Percentiles rank a stretch among this genome's conserved stretches.
Conservation (phyloP, 306 rosid species). For the Quercus aquifolioides region DNA sequence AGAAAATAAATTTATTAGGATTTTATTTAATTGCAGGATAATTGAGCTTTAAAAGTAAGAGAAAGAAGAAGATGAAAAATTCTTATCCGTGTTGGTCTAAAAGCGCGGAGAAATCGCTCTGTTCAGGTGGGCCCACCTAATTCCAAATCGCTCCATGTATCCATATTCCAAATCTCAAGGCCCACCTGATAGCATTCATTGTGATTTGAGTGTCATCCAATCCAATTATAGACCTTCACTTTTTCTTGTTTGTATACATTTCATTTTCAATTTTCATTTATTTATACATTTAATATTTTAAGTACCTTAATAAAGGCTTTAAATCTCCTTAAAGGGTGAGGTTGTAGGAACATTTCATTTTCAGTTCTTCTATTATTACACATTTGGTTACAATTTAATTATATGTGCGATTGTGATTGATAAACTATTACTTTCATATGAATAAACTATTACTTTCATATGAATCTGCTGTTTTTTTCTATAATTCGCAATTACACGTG, state of each 20-base stretch:
- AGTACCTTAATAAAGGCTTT: too few species aligned
- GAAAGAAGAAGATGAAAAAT: background rate
- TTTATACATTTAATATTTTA: too few species aligned
- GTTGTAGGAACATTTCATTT: too few species aligned
- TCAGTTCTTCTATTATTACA: too few species aligned
- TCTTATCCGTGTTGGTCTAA: constrained; percentile 2
- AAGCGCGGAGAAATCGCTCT: constrained; percentile 13
- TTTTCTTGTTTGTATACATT: background rate
- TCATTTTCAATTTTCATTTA: background rate
- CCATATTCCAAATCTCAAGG: background rate
- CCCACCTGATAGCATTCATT: background rate
- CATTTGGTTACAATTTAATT: too few species aligned
- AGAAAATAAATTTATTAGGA: too few species aligned
- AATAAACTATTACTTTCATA: accelerated
- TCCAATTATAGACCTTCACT: background rate
- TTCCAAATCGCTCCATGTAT: too few species aligned
- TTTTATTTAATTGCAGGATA: background rate
- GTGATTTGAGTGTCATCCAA: background rate
- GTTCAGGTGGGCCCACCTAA: background rate
- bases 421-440: too few species aligned
- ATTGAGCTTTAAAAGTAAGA: constrained; percentile 1
- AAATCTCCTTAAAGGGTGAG: too few species aligned
- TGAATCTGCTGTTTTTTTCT: accelerated
- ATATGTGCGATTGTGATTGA: too few species aligned
- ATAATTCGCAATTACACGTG: too few species aligned